Conservation (phyloP, 768 basidiomycete genomes). For the Leccinum sublutescens region DNA sequence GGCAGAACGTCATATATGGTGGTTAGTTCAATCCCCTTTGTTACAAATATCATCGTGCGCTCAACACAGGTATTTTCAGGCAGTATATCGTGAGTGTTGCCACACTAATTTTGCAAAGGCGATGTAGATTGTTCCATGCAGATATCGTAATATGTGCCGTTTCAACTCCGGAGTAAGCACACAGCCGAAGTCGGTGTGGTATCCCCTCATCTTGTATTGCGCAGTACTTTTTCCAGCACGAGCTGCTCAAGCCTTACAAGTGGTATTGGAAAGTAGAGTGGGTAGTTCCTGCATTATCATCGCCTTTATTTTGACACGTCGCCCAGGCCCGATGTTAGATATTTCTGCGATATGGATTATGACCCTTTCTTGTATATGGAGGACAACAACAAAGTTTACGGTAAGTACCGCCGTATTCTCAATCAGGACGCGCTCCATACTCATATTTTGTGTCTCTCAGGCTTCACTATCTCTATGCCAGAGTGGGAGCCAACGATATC, state of each 20-base stretch:
- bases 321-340: conserved; percentile 47
- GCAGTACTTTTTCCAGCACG: conserved; percentile 57
- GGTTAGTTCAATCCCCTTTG: conserved; percentile 33
- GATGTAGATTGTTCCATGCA: conserved; percentile 8
- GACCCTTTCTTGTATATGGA: conserved; percentile 59
- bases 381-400: conserved; percentile 51
- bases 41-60: not conserved
- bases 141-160: conserved; percentile 78
- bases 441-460: conserved; percentile 22
- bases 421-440: not conserved
- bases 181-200: not conserved
- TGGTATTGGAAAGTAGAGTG: conserved; percentile 66
- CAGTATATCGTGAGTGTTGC: conserved; percentile 41
- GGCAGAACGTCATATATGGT: conserved; percentile 48
- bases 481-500: conserved; percentile 65
- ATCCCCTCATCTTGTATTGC: conserved; percentile 6
- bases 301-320: not conserved
- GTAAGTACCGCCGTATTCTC: conserved; percentile 22
- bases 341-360: conserved; percentile 51
- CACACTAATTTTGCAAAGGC: not conserved
- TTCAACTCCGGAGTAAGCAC: conserved; percentile 64
- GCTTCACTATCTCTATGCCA: conserved; percentile 63
- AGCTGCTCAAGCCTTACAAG: conserved; percentile 48
- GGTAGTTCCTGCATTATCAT: conserved; percentile 12
- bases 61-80: conserved; percentile 28